Percentiles rank a stretch among this genome's conserved stretches.
These are phyloP conservation scores for Pterocarpus santalinus DNA, from an alignment of 306 rosid species.

Conservation along the genomic window DNA sequence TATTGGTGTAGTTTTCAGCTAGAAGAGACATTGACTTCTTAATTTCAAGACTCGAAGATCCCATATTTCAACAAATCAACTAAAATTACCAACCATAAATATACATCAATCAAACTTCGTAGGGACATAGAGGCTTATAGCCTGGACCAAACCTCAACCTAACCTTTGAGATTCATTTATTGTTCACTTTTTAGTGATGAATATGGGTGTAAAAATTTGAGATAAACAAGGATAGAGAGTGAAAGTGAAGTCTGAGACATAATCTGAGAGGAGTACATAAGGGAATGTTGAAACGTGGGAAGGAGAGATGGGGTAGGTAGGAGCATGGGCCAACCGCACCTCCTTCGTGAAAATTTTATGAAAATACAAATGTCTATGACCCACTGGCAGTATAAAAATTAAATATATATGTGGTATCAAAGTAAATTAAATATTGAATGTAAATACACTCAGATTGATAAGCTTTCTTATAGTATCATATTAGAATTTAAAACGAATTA, in stretches of 20 bases:
- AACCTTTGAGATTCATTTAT: constrained; percentile 34
- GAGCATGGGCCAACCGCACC: neutral
- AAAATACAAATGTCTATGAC: neutral
- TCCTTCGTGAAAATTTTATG: neutral
- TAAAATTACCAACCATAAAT: constrained; percentile 42
- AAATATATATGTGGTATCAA: too few species aligned
- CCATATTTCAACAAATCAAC: constrained; percentile 46
- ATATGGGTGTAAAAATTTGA: neutral
- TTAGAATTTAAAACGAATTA: too few species aligned
- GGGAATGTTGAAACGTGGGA: neutral
- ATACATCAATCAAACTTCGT: constrained; percentile 41
- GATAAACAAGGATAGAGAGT: neutral
- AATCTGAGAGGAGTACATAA: neutral
- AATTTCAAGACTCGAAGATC: constrained; percentile 18
- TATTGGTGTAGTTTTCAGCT: neutral
- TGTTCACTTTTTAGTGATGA: neutral
- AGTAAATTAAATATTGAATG: too few species aligned
- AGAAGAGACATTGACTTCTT: constrained; percentile 29
- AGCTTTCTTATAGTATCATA: too few species aligned
- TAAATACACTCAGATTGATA: too few species aligned
- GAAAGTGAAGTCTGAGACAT: neutral
- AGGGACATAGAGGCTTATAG: constrained; percentile 33
- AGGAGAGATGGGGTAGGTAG: neutral
- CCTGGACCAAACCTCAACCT: constrained; percentile 50
- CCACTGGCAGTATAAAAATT: neutral